phyloP scores from a whole-genome alignment of 2,329 filamentous ascomycete genomes.

The Colletotrichum abscissum region DNA sequence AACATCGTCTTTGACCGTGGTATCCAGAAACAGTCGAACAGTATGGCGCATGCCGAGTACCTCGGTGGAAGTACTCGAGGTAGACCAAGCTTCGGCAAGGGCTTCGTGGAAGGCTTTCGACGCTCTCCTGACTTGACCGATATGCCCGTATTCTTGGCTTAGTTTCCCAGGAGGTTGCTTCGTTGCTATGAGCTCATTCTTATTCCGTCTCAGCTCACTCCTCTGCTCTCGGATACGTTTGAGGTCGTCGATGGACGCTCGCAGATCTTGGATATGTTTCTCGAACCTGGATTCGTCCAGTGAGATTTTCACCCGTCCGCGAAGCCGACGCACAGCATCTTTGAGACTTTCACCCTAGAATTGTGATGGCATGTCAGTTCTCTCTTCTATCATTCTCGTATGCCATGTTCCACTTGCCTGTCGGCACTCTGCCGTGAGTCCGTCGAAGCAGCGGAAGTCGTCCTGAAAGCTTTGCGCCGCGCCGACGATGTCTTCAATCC shows the following conservation, averaged over 20 bases:
- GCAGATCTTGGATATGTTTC: background rate
- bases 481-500: background rate
- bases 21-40: conserved; percentile 16
- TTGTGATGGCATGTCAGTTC: rapidly evolving
- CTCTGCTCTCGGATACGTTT: background rate
- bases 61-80: background rate
- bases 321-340: background rate
- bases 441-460: background rate
- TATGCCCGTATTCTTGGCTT: background rate
- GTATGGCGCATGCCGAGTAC: background rate
- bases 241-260: background rate
- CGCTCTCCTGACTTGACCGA: background rate
- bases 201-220: background rate
- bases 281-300: background rate
- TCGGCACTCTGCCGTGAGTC: background rate
- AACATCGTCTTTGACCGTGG: background rate
- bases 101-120: conserved; percentile 17
- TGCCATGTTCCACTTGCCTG: background rate
- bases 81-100: conserved; percentile 5
- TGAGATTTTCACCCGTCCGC: background rate
- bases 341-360: background rate
- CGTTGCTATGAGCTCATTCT: background rate
- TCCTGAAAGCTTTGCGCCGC: background rate
- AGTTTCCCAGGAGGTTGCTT: rapidly evolving
- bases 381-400: rapidly evolving